phyloP scores from a whole-genome alignment of 331 rosid genomes.

The Phaseolus coccineus region DNA sequence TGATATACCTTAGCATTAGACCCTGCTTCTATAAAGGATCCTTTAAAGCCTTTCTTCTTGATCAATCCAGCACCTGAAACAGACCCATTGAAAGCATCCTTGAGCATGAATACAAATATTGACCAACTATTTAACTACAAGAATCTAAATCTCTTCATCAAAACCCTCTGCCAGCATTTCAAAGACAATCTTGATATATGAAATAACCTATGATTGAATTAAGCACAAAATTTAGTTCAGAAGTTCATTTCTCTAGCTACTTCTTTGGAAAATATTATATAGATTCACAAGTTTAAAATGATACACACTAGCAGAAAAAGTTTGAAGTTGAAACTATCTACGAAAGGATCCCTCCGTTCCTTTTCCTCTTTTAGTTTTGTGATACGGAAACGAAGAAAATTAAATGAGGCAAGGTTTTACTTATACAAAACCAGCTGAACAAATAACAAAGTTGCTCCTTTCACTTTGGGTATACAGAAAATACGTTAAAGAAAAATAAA shows the following conservation, averaged over 20 bases:
- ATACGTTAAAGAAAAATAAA: neutral
- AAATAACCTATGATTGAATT: neutral
- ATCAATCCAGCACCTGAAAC: slow-evolving; percentile 75
- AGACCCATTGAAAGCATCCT: slow-evolving; percentile 15
- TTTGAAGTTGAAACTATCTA: neutral
- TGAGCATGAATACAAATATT: neutral
- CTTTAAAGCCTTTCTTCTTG: slow-evolving; percentile 82
- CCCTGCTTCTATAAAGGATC: slow-evolving; percentile 76
- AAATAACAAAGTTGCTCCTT: neutral
- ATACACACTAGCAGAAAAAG: neutral
- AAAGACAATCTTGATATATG: neutral
- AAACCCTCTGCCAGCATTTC: neutral
- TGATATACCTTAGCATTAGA: slow-evolving; percentile 71
- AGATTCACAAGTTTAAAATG: neutral
- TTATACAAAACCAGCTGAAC: neutral
- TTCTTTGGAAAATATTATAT: neutral
- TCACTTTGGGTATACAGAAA: no score
- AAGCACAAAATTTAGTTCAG: neutral
- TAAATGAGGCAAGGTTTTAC: neutral
- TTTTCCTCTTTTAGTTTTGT: neutral
- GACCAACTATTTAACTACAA: neutral
- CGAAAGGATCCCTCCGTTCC: neutral
- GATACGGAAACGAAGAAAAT: neutral
- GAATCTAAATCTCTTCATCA: neutral
- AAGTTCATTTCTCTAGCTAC: neutral